phyloP scores from a whole-genome alignment of 768 basidiomycete species.

The Kwoniella newhampshirensis region DNA sequence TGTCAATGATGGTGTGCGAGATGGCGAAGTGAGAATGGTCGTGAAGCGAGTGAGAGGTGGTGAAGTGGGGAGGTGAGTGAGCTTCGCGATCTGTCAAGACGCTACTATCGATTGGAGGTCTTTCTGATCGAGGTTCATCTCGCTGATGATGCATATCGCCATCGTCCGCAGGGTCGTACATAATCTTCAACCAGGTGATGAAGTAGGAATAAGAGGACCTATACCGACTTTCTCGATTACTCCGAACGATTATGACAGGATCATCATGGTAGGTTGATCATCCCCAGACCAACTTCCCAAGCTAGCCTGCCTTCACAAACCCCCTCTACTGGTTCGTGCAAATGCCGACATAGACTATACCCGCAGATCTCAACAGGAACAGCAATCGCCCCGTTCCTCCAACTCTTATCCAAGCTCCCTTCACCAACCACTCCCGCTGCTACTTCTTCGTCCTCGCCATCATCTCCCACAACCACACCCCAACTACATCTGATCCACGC shows the following conservation, averaged over 20 bases:
- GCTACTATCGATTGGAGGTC: neutral
- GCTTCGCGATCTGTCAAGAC: too few species aligned
- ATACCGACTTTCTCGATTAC: slow-evolving; percentile 41
- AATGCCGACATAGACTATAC: too few species aligned
- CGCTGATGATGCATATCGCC: too few species aligned
- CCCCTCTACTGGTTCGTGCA: neutral
- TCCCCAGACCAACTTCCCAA: neutral
- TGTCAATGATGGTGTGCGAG: slow-evolving; percentile 38
- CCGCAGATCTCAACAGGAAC: slow-evolving; percentile 50
- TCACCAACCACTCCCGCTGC: too few species aligned
- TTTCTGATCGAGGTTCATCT: too few species aligned
- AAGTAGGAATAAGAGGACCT: slow-evolving; percentile 47
- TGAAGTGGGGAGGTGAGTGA: slow-evolving; percentile 52
- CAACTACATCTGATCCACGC: slow-evolving; percentile 41
- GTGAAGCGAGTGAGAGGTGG: slow-evolving; percentile 50
- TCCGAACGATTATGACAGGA: slow-evolving; percentile 34
- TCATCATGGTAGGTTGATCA: slow-evolving; percentile 46
- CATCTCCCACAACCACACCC: neutral
- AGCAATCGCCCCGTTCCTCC: slow-evolving; percentile 49
- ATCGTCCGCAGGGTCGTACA: slow-evolving; percentile 37
- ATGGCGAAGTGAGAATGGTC: slow-evolving; percentile 41
- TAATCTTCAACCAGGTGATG: slow-evolving; percentile 33
- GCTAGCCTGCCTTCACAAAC: neutral
- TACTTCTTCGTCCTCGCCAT: slow-evolving; percentile 4
- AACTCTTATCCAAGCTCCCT: slow-evolving; percentile 45